Evolutionary conservation across 2,329 filamentous ascomycete species (phyloP).

Genomic region (Trichoderma aggressivum): DNA sequence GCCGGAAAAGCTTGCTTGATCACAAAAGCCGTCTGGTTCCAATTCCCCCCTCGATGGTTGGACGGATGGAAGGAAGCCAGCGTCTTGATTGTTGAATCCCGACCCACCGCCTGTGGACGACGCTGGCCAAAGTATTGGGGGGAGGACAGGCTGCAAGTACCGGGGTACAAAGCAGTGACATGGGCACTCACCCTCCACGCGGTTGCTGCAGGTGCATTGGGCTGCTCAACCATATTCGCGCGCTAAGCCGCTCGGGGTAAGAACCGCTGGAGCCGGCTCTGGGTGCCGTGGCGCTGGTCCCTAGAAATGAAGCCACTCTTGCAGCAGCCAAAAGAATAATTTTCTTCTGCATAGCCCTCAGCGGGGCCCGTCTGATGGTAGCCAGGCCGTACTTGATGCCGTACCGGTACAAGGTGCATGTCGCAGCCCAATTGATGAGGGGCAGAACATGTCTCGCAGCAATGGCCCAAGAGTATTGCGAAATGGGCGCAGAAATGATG

Average conservation of each 20-base stretch:
- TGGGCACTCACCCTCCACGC: constrained; percentile 1
- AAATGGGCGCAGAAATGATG: not conserved
- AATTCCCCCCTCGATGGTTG: constrained; percentile 19
- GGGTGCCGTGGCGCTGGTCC: constrained; percentile 10
- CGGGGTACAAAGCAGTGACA: constrained; percentile 11
- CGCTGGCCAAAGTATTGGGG: constrained; percentile 34
- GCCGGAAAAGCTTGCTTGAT: constrained; percentile 5
- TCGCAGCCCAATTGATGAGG: constrained; percentile 11
- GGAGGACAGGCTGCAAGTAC: constrained; percentile 23
- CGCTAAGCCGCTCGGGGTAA: constrained; percentile 22
- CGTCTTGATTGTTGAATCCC: constrained; percentile 36
- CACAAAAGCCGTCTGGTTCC: not conserved
- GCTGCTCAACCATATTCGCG: constrained; percentile 26
- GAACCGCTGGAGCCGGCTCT: constrained; percentile 11
- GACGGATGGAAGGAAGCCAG: constrained; percentile 24
- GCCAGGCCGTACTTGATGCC: not conserved
- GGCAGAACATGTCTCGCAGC: not conserved
- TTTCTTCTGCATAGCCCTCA: constrained; percentile 2
- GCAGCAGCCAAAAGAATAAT: not conserved
- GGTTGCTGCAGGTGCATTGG: constrained; percentile 20
- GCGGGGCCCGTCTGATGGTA: not conserved
- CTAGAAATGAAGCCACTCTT: constrained; percentile 11
- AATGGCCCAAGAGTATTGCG: not conserved
- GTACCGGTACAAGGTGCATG: not conserved
- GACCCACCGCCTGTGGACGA: constrained; percentile 34